Conservation (phyloP, 352 stramenopile genomes). For the Phytopythium montanum region DNA sequence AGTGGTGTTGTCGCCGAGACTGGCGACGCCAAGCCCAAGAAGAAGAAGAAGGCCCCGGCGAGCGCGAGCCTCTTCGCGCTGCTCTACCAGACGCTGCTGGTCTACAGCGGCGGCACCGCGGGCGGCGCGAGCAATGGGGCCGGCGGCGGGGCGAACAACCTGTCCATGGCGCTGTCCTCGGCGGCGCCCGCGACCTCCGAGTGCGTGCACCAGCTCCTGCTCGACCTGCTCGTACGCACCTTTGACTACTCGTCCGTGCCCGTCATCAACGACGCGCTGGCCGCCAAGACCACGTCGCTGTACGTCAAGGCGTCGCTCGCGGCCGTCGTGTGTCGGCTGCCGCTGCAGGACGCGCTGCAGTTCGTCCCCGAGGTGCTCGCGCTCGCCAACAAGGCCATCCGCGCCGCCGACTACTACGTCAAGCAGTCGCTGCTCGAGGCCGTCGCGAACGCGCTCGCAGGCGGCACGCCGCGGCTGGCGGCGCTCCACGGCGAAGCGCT, state of each 20-base stretch:
- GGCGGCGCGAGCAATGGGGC: conserved; percentile 19
- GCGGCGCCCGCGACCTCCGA: conserved; percentile 53
- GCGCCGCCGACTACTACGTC: conserved; percentile 71
- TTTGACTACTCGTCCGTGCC: conserved; percentile 72
- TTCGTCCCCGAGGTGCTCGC: conserved; percentile 66
- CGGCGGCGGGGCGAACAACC: conserved; percentile 24
- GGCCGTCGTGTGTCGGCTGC: conserved; percentile 62
- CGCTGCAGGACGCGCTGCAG: conserved; percentile 48
- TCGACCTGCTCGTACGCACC: conserved; percentile 60
- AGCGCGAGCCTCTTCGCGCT: conserved; percentile 54
- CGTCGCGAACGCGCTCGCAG: conserved; percentile 49
- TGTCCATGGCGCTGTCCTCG: conserved; percentile 53
- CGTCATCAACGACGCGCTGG: conserved; percentile 50
- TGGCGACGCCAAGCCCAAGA: conserved; percentile 2
- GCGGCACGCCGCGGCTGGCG: conserved; percentile 31
- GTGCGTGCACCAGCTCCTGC: conserved; percentile 61
- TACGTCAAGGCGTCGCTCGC: conserved; percentile 68
- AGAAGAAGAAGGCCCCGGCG: conserved; percentile 20
- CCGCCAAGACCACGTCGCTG: conserved; percentile 48
- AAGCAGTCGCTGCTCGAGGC: conserved; percentile 75
- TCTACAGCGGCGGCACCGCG: conserved; percentile 54
- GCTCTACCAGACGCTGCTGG: conserved; percentile 58
- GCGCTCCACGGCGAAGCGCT: conserved; percentile 61
- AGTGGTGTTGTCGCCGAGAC: neutral
- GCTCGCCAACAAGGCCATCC: conserved; percentile 57